Conservation (phyloP, 805 yeast species). For the Kazachstania kunashirensis region DNA sequence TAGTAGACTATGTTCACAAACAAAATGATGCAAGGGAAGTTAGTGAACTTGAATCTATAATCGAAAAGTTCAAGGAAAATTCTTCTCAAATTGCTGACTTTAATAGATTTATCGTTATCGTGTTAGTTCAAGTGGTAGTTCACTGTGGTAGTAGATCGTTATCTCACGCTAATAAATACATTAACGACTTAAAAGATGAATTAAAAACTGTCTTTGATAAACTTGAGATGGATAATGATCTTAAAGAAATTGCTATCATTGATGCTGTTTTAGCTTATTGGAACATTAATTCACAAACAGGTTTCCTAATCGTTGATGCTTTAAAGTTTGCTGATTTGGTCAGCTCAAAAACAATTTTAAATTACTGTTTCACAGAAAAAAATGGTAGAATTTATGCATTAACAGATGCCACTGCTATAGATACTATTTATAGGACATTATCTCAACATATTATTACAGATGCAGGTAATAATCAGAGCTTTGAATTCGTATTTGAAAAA, state of each 20-base stretch:
- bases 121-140: slow-evolving; percentile 62
- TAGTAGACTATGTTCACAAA: slow-evolving; percentile 33
- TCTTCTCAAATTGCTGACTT: slow-evolving; percentile 27
- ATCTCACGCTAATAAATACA: slow-evolving; percentile 58
- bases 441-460: slow-evolving; percentile 13
- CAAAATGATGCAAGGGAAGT: slow-evolving; percentile 24
- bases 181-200: slow-evolving; percentile 33
- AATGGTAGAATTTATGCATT: slow-evolving; percentile 30
- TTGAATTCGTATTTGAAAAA: slow-evolving; percentile 25
- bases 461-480: slow-evolving; percentile 20
- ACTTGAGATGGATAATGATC: slow-evolving; percentile 21
- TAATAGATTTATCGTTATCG: slow-evolving; percentile 43
- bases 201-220: slow-evolving; percentile 29
- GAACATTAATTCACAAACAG: slow-evolving; percentile 57
- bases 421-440: slow-evolving; percentile 33
- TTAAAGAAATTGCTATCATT: slow-evolving; percentile 38
- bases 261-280: slow-evolving; percentile 53
- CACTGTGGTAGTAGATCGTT: slow-evolving; percentile 83
- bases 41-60: slow-evolving; percentile 24
- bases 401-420: slow-evolving; percentile 38
- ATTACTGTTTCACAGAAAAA: slow-evolving; percentile 31
- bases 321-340: slow-evolving; percentile 40
- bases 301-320: slow-evolving; percentile 47
- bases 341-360: slow-evolving; percentile 33
- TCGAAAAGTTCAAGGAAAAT: slow-evolving; percentile 26